Evolutionary conservation across 2,329 filamentous ascomycete genomes (phyloP).

Genomic region (Aschersonia sp.): DNA sequence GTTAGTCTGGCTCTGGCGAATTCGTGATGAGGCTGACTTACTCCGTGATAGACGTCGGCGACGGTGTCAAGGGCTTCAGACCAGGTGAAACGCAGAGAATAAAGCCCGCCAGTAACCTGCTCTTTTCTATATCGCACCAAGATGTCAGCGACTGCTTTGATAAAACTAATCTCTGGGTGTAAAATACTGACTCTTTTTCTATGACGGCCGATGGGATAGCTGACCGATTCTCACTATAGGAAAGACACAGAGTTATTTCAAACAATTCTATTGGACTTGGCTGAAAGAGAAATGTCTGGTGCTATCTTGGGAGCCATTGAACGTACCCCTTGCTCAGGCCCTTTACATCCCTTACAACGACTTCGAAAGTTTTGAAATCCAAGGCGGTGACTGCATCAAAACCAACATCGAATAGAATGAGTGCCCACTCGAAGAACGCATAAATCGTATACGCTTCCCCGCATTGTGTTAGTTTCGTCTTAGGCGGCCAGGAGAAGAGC

Average conservation of each 20-base stretch:
- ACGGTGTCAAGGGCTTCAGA: slow-evolving; percentile 61
- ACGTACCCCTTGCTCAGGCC: slow-evolving; percentile 97
- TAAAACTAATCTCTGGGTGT: too few species aligned
- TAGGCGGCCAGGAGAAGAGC: not conserved
- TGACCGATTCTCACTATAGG: slow-evolving; percentile 30
- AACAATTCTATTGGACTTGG: slow-evolving; percentile 16
- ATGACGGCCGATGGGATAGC: slow-evolving; percentile 32
- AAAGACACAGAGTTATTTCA: slow-evolving; percentile 24
- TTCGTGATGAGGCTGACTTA: slow-evolving; percentile 27
- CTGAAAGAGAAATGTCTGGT: slow-evolving; percentile 17
- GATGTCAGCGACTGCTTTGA: not conserved
- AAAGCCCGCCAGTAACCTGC: slow-evolving; percentile 54
- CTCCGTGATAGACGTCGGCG: slow-evolving; percentile 84
- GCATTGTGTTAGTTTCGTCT: not conserved
- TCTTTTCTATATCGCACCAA: slow-evolving; percentile 47
- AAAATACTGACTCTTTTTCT: slow-evolving; percentile 58
- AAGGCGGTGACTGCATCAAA: slow-evolving; percentile 91
- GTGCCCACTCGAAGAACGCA: slow-evolving; percentile 93
- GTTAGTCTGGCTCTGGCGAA: slow-evolving; percentile 7
- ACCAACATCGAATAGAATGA: slow-evolving; percentile 87
- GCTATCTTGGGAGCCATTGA: slow-evolving; percentile 82
- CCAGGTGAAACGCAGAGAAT: slow-evolving; percentile 60
- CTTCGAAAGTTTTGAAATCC: slow-evolving; percentile 80
- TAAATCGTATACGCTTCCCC: slow-evolving; percentile 82
- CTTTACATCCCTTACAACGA: slow-evolving; percentile 78